Base-by-base conservation (phyloP, 345 rosid species). In the Capsella bursapastoris region DNA sequence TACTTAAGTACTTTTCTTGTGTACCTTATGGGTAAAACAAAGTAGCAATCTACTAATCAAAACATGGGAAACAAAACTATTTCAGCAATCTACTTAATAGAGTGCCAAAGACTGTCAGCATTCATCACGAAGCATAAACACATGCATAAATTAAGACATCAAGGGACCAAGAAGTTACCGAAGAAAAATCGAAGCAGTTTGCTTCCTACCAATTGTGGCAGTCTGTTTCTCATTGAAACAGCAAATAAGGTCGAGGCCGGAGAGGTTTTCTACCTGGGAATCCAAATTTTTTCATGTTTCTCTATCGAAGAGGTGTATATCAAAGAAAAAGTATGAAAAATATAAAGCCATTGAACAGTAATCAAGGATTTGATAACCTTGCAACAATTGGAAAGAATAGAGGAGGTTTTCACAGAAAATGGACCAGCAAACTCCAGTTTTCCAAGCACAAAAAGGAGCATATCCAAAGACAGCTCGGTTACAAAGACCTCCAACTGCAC, bases 381-480 rank as follows among this genome's bases (percentile, higher is more conserved):
- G 91, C 97, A 89, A 71, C 86, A 84, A 71, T 89, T 89, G 77
- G 96, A 83, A 70, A 89, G 78, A 79, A 89, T 85, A 65, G 41
- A 67, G 56, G 94, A 74, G 76, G 84, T 88, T 79, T 84, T 87
- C 76, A 88, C 82, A 44, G 93, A 79, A 81, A 86, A 91, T 18
- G 98, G 98, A 77, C 98, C 98, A 68, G 97, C 96, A 81, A 91
- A 72, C 71, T 90, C 81, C 80, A 93, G 76, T 78, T 88, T 80
- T 68, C 97, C 98, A 62, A 88, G 57, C 52, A 83, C 79, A 79
- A 89, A 89, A 68, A 93, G 90, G 78, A 89, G 87, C 69, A 89
- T 82, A 81, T 93, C 98, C 83, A 91, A 67, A 1, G 98, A 85
- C 66, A 86, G 83, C 88, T 93, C 98, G 5, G 87, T 87, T 56